Evolutionary conservation across 2,329 filamentous ascomycete species (phyloP), one percentile per base, ranked within the genome.

Genomic region (Trichoderma oligosporum): DNA sequence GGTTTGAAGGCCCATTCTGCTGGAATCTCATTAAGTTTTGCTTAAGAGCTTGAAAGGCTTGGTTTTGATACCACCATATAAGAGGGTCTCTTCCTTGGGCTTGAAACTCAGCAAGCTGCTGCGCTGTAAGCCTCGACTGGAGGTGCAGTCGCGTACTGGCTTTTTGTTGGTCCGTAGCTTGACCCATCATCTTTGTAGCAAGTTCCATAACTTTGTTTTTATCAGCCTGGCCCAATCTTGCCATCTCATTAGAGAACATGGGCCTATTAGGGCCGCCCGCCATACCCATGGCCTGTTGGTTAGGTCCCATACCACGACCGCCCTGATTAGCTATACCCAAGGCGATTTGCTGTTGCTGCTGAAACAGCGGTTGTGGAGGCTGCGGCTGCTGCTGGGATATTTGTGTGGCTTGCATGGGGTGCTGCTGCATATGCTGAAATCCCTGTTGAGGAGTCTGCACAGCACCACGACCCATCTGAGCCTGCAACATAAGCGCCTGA

Each of bases 361-460:
- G 66, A 33, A 67, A 66, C 20, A 64, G 61, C 12, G 58, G 59
- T 16, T 60, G 61, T 38, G 64, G 66, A 29, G 60, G 58, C 16
- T 62, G 65, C 14, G 58, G 58, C 48, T 68, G 68, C 52, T 71
- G 57, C 22, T 59, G 57, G 5, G 42, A 24, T 38, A 52, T 57
- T 53, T 69, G 68, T 48, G 70, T 65, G 18, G 68, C 65, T 42
- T 71, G 70, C 58, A 83, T 82, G 56, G 76, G 79, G 55, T 82
- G 81, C 58, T 82, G 81, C 58, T 83, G 82, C 33, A 84, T 74
- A 46, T 80, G 77, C 60, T 82, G 82, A 58, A 85, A 84, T 1
- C 75, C 77, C 63, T 78, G 81, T 59, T 80, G 82, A 2, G 72
- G 70, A 6, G 72, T 74, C 63, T 79, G 80, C 0, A 73, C 74